phyloP scores from a whole-genome alignment of 2,329 filamentous ascomycete species.

The Sporothrix sp. region DNA sequence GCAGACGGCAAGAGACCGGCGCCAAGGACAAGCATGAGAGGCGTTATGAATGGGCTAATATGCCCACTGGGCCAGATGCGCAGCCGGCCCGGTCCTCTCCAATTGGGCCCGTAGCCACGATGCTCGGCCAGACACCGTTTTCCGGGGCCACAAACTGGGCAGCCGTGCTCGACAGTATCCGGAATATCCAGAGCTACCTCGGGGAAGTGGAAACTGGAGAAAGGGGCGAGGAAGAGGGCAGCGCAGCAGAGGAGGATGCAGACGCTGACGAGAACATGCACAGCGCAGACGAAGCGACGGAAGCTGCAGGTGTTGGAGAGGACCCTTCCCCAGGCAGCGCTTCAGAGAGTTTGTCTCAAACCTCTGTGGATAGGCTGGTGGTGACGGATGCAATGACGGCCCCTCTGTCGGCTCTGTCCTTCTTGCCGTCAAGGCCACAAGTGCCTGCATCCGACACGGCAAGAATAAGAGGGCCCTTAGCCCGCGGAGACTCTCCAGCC shows the following conservation, averaged over 20 bases:
- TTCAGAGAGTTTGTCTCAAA: no score
- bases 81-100: neutral
- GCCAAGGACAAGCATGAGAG: conserved; percentile 4
- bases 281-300: no score
- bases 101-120: neutral
- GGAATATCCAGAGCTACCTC: conserved; percentile 31
- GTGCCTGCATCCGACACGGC: no score
- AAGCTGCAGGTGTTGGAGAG: neutral
- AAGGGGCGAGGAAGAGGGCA: conserved; percentile 3
- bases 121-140: conserved; percentile 20
- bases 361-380: no score
- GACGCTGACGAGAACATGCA: neutral
- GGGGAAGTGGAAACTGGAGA: conserved; percentile 7
- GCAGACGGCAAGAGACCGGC: neutral
- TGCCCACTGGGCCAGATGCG: neutral
- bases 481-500: no score
- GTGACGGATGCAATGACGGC: no score
- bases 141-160: conserved; percentile 33
- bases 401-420: no score
- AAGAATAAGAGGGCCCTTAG: no score
- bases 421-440: no score
- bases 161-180: conserved; percentile 33
- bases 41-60: neutral
- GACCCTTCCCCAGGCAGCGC: no score
- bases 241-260: neutral